Evolutionary conservation across 2,329 filamentous ascomycete species (phyloP).

Genomic region (Clonostachys chloroleuca): DNA sequence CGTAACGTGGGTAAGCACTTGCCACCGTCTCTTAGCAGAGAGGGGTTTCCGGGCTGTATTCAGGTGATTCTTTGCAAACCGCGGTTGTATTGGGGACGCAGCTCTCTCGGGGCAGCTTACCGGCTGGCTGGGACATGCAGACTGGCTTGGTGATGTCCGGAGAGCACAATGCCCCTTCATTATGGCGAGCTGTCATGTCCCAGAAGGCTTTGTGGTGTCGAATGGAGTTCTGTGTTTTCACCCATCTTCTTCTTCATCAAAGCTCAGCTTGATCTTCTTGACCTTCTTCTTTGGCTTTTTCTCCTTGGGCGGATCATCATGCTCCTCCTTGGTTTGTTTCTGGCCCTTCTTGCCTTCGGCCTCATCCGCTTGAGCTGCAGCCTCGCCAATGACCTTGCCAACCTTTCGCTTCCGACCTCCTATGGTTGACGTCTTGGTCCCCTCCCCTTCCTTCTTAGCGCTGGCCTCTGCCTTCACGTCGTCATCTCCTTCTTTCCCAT

Average conservation of each 20-base stretch:
- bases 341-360: conserved; percentile 15
- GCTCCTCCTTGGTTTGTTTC: background rate
- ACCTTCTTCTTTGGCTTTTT: conserved; percentile 44
- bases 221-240: no score
- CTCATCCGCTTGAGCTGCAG: conserved; percentile 2
- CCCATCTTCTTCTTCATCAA: conserved; percentile 52
- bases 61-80: no score
- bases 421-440: conserved; percentile 18
- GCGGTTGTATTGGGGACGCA: no score
- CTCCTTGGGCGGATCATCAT: conserved; percentile 14
- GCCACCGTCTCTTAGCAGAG: no score
- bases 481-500: conserved; percentile 11
- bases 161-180: no score
- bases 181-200: no score
- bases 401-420: conserved; percentile 50
- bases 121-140: no score
- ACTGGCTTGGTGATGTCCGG: no score
- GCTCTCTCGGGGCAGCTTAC: no score
- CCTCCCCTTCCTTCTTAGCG: conserved; percentile 11
- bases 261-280: conserved; percentile 66
- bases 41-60: no score
- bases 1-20: no score
- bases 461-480: conserved; percentile 25
- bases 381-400: conserved; percentile 41
- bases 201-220: no score